Percentiles rank a stretch among this genome's conserved stretches.
Conservation (phyloP, 352 stramenopile genomes). For the Phytophthora sansomeana region DNA sequence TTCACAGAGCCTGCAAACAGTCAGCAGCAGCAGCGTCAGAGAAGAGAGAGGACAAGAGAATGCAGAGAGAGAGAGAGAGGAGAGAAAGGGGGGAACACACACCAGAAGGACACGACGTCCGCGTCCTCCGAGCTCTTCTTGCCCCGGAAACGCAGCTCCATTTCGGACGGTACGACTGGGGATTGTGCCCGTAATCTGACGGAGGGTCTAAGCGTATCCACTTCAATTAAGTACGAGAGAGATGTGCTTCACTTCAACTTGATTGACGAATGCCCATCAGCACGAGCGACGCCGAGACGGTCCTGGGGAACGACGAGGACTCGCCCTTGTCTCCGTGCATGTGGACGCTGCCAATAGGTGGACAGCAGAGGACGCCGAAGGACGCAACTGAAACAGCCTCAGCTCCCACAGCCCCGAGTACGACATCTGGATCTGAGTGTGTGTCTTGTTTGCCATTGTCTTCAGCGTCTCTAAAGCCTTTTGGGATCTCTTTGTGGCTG, state of each 20-base stretch:
- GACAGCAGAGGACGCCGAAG: neutral
- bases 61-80: no score
- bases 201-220: neutral
- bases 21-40: no score
- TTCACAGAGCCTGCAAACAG: constrained; percentile 65
- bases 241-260: constrained; percentile 44
- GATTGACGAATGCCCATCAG: constrained; percentile 13
- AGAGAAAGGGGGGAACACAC: no score
- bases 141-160: constrained; percentile 57
- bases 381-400: no score
- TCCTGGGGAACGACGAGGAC: constrained; percentile 31
- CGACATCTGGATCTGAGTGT: no score
- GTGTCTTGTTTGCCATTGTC: no score
- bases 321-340: constrained; percentile 52
- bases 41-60: no score
- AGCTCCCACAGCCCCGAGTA: neutral
- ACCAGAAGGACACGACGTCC: constrained; percentile 70
- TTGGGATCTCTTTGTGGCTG: neutral
- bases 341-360: constrained; percentile 21
- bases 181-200: constrained; percentile 18
- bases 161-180: constrained; percentile 8
- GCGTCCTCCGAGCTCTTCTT: constrained; percentile 58
- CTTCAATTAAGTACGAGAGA: constrained; percentile 18
- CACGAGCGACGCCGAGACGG: constrained; percentile 51
- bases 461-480: no score